Evolutionary conservation across 352 stramenopile genomes (phyloP).

Genomic region (Globisporangium abappressorium): DNA sequence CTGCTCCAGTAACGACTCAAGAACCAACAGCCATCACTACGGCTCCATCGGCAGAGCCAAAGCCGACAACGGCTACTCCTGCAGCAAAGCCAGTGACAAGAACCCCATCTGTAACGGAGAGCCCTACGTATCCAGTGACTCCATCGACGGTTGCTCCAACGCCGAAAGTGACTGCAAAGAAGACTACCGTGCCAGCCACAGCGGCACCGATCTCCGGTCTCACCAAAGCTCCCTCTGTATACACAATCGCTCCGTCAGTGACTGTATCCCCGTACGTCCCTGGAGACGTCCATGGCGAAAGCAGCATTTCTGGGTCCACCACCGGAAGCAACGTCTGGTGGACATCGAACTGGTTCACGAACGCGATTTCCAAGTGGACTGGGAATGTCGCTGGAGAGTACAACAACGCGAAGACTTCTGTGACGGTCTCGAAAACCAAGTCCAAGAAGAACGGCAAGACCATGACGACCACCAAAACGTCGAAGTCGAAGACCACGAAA

Average conservation of each 20-base stretch:
- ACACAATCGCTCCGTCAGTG: background rate
- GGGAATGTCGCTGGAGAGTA: constrained; percentile 10
- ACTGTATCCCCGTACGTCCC: constrained; percentile 23
- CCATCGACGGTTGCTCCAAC: constrained; percentile 7
- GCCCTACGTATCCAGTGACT: background rate
- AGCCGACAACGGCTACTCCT: background rate
- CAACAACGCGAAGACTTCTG: constrained; percentile 3
- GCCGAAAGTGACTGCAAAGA: background rate
- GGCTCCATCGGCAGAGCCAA: background rate
- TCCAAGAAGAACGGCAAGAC: constrained; percentile 1
- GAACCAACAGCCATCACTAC: background rate
- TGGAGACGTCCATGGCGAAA: constrained; percentile 28
- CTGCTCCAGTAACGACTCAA: background rate
- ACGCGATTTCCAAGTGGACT: constrained; percentile 5
- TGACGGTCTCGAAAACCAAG: constrained; percentile 6
- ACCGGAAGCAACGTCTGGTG: constrained; percentile 24
- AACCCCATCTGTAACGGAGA: background rate
- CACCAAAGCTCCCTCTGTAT: constrained; percentile 1
- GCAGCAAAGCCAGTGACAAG: background rate
- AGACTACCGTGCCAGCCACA: background rate
- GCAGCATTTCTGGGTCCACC: constrained; percentile 12
- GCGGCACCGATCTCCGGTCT: background rate
- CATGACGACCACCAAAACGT: background rate
- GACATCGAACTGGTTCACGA: constrained; percentile 10
- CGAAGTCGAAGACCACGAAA: background rate